These are phyloP conservation scores for Penicillium fuscoglaucum DNA, from an alignment of 2,329 filamentous ascomycete species.

Conservation along the genomic window DNA sequence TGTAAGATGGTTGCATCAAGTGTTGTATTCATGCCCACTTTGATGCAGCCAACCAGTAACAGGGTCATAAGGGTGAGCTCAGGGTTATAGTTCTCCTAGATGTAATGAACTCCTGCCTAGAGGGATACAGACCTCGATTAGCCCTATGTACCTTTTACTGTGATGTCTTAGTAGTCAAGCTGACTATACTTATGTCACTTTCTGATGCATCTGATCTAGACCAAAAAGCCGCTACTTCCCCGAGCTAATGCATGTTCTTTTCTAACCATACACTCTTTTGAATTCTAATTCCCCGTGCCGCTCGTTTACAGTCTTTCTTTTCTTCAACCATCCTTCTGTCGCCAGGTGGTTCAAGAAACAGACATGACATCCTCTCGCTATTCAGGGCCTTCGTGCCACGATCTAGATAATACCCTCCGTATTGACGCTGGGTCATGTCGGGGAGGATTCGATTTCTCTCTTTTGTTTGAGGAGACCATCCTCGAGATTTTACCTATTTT, in stretches of 20 bases:
- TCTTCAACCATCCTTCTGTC: constrained; percentile 19
- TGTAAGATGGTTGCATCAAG: constrained; percentile 24
- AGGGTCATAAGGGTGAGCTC: constrained; percentile 15
- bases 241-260: constrained; percentile 13
- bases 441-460: constrained; percentile 47
- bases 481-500: constrained; percentile 40
- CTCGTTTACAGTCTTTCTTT: constrained; percentile 14
- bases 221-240: constrained; percentile 13
- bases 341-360: constrained; percentile 22
- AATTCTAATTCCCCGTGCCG: constrained; percentile 12
- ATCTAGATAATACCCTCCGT: constrained; percentile 38
- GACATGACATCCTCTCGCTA: constrained; percentile 30
- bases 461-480: constrained; percentile 49
- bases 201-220: constrained; percentile 26
- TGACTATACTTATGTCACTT: not conserved
- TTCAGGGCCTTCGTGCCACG: constrained; percentile 31
- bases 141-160: constrained; percentile 1
- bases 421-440: constrained; percentile 39
- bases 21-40: constrained; percentile 16
- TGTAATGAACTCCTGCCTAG: constrained; percentile 24
- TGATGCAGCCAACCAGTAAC: constrained; percentile 21
- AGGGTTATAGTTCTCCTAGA: constrained; percentile 22
- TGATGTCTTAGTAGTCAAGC: not conserved
- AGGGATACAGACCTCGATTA: constrained; percentile 19
- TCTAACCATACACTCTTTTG: constrained; percentile 11